Base-by-base conservation (phyloP, 495 filamentous ascomycete species). In the Bacidia gigantensis region DNA sequence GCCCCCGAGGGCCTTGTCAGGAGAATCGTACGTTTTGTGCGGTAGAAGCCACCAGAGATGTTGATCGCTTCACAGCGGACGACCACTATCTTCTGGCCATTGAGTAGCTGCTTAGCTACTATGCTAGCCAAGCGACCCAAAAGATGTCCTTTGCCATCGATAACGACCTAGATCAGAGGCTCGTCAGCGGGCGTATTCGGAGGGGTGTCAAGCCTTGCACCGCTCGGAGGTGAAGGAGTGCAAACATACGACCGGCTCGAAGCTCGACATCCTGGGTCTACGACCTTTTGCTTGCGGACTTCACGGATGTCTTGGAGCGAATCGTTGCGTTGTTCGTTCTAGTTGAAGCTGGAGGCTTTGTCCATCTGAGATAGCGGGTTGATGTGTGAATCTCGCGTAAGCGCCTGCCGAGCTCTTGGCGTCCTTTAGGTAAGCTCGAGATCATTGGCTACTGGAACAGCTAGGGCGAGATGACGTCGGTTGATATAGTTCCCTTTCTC, bases 31-130 rank as follows among this genome's bases (percentile, higher is more conserved):
- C 92, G 83, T 82, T 98, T 98, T 64, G 89, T 82, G 66, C 92
- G 87, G 83, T 97, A 98, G 86, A 98, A 98, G 77, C 96, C 92
- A 76, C 92, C 92, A 64, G 92, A 98, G 81, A 98, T 97, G 82
- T 97, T 97, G 67, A 98, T 82, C 65, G 84, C 86, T 73, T 98
- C 92, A 78, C 87, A 95, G 78, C 92, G 87, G 69, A 98, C 93
- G 57, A 98, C 83, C 58, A 95, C 90, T 72, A 98, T 89, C 83
- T 97, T 95, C 79, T 97, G 93, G 68, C 92, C 92, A 72, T 86
- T 93, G 65, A 98, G 87, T 66, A 98, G 83, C 80, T 98, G 92
- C 81, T 98, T 98, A 68, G 92, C 93, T 65, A 98, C 89, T 69
- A 86, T 96, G 73, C 85, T 92, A 78, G 92, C 93, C 70, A 98